These are phyloP conservation scores for Pholiota molesta DNA, from an alignment of 768 basidiomycete genomes.

Conservation along the genomic window DNA sequence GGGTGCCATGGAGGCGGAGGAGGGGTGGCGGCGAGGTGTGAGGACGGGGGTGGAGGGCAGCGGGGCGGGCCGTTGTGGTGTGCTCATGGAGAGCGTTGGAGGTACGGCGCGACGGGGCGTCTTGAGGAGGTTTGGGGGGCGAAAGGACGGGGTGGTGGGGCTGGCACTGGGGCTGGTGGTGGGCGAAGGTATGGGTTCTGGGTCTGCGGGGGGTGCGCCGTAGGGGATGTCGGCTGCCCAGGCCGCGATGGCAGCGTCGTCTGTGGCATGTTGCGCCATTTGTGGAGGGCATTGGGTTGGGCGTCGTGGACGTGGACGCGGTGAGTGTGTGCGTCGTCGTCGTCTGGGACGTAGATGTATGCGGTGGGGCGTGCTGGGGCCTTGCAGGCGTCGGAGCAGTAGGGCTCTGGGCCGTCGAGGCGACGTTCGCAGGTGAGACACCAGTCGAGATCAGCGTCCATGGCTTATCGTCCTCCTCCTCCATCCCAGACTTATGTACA, in stretches of 20 bases:
- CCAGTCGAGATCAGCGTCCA: slow-evolving; percentile 64
- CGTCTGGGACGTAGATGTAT: background rate
- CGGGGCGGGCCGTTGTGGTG: slow-evolving; percentile 33
- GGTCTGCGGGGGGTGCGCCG: slow-evolving; percentile 28
- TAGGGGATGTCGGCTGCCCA: slow-evolving; percentile 47
- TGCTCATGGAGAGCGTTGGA: slow-evolving; percentile 56
- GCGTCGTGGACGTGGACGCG: background rate
- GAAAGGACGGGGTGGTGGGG: slow-evolving; percentile 16
- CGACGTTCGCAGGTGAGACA: slow-evolving; percentile 67
- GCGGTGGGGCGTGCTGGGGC: slow-evolving; percentile 23
- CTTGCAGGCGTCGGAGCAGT: slow-evolving; percentile 55
- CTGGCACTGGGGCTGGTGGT: background rate
- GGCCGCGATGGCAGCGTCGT: slow-evolving; percentile 46
- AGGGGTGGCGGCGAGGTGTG: slow-evolving; percentile 36
- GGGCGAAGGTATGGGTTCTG: background rate
- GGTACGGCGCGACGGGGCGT: slow-evolving; percentile 41
- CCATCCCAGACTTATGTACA: slow-evolving; percentile 18
- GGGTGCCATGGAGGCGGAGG: slow-evolving; percentile 28
- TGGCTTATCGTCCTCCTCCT: slow-evolving; percentile 12
- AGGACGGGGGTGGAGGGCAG: slow-evolving; percentile 34
- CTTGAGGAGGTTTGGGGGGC: slow-evolving; percentile 40
- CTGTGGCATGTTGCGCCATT: slow-evolving; percentile 32
- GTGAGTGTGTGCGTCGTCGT: background rate
- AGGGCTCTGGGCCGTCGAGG: slow-evolving; percentile 48
- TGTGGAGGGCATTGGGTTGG: slow-evolving; percentile 1